These are phyloP conservation scores for Aspergillus quadricinctus DNA, from an alignment of 2,329 filamentous ascomycete genomes.

Conservation along the genomic window DNA sequence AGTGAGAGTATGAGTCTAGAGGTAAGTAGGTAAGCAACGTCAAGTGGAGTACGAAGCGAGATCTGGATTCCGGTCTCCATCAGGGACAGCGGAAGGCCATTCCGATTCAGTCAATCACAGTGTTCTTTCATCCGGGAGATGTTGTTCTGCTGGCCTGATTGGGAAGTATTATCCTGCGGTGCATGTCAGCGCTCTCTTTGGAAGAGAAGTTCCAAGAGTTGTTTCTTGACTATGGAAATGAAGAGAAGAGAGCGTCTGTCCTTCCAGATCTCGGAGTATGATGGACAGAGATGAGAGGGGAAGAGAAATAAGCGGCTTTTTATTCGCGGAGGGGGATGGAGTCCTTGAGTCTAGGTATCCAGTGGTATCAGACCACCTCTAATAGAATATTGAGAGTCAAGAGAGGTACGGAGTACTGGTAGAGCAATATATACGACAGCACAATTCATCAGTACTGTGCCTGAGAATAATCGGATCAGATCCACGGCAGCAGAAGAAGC, in stretches of 20 bases:
- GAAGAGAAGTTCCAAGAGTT: neutral
- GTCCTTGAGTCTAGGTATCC: neutral
- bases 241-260: neutral
- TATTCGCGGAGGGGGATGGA: neutral
- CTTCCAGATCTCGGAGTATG: neutral
- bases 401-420: neutral
- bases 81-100: neutral
- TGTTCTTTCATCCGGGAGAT: neutral
- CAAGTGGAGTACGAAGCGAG: neutral
- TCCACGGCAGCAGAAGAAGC: neutral
- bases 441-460: neutral
- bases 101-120: neutral
- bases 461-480: neutral
- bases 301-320: neutral
- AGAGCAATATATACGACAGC: neutral
- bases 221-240: neutral
- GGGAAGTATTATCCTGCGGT: neutral
- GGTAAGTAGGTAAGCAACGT: neutral
- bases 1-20: neutral
- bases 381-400: neutral
- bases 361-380: neutral
- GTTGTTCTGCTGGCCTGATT: neutral
- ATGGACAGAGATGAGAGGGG: neutral
- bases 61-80: neutral
- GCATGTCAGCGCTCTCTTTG: neutral